Evolutionary conservation across 345 rosid genomes (phyloP).

Genomic region (Acer campestre): DNA sequence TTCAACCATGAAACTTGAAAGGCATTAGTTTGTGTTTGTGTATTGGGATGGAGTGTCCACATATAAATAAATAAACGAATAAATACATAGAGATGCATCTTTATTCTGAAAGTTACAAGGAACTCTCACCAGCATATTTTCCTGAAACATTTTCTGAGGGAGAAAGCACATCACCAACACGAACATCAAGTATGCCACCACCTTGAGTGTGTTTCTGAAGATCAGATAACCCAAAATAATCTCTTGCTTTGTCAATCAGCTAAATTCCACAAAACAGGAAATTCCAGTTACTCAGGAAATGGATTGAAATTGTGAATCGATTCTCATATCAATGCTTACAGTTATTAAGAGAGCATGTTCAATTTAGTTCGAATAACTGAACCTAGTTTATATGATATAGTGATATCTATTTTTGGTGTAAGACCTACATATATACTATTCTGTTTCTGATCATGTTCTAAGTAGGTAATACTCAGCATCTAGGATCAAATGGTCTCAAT

Average conservation of each 20-base stretch:
- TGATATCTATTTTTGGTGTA: background rate
- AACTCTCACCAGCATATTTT: constrained; percentile 65
- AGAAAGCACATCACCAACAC: constrained; percentile 61
- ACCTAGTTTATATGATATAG: background rate
- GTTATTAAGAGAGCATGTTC: background rate
- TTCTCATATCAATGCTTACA: background rate
- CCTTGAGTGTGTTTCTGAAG: constrained; percentile 55
- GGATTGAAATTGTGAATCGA: background rate
- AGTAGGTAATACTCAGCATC: background rate
- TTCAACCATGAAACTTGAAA: too few species aligned
- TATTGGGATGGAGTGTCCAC: too few species aligned
- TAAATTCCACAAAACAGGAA: constrained; percentile 28
- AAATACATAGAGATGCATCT: background rate
- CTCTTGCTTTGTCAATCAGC: constrained; percentile 74
- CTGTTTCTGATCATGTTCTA: background rate
- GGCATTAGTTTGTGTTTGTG: too few species aligned
- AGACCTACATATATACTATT: background rate
- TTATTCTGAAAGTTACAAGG: background rate
- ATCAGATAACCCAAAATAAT: constrained; percentile 63
- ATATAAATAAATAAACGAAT: too few species aligned
- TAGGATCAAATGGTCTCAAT: too few species aligned
- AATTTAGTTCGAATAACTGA: background rate
- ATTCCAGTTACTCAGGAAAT: background rate
- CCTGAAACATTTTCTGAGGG: constrained; percentile 35
- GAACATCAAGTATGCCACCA: constrained; percentile 64